Evolutionary conservation across 345 rosid genomes (phyloP).

Genomic region (Eucalyptus rudis): DNA sequence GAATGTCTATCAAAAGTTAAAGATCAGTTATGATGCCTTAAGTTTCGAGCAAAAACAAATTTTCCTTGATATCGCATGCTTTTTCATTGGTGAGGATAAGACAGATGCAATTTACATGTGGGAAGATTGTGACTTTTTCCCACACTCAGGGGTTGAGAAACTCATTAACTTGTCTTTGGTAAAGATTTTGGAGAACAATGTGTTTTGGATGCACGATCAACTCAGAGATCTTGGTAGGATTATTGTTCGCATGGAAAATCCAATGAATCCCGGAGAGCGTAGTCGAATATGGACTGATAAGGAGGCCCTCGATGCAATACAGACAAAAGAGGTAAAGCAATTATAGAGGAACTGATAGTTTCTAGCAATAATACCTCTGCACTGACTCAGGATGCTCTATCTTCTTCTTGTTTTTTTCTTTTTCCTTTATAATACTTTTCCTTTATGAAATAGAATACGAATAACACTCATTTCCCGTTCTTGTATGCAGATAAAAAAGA

Average conservation of each 20-base stretch:
- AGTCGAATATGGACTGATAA: background rate
- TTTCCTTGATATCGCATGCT: background rate
- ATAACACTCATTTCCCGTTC: too few relatives aligned
- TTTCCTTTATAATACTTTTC: too few relatives aligned
- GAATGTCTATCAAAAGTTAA: background rate
- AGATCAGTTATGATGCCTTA: background rate
- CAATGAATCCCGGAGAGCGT: background rate
- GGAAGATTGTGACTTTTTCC: background rate
- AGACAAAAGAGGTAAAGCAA: background rate
- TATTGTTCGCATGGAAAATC: background rate
- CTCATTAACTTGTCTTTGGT: background rate
- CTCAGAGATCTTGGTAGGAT: background rate
- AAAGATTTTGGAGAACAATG: background rate
- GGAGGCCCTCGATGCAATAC: background rate
- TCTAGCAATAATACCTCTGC: accelerated
- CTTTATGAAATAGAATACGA: too few relatives aligned
- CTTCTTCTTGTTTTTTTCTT: too few relatives aligned
- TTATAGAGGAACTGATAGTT: background rate
- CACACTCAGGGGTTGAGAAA: background rate
- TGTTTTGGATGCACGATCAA: background rate
- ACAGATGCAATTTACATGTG: background rate
- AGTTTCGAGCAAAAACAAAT: background rate
- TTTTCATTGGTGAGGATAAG: background rate
- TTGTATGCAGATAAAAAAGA: too few relatives aligned
- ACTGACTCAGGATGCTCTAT: too few relatives aligned